Percentiles rank a stretch among this genome's conserved stretches.
Evolutionary conservation across 495 filamentous ascomycete genomes (phyloP).

Genomic region (Penicillium paradoxum): DNA sequence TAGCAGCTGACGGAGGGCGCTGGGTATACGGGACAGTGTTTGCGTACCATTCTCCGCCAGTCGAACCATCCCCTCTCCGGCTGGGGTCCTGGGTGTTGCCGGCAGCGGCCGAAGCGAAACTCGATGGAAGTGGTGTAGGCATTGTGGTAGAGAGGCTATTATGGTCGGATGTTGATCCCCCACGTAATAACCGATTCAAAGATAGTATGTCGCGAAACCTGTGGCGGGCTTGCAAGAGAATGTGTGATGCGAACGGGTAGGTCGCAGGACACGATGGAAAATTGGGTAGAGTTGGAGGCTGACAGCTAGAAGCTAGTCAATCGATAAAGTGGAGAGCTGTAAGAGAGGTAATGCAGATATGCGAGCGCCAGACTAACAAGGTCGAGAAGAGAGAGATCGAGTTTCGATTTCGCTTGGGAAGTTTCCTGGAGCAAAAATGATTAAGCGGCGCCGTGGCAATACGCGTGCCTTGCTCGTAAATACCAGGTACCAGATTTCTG

Average conservation of each 20-base stretch:
- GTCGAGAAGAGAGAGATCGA: slow-evolving; percentile 29
- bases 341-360: slow-evolving; percentile 21
- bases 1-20: not conserved
- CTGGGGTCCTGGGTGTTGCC: slow-evolving; percentile 58
- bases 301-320: slow-evolving; percentile 25
- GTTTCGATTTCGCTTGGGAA: slow-evolving; percentile 29
- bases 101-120: slow-evolving; percentile 78
- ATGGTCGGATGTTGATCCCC: slow-evolving; percentile 17
- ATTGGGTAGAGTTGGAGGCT: slow-evolving; percentile 2
- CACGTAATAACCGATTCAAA: slow-evolving; percentile 19
- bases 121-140: slow-evolving; percentile 73
- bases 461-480: slow-evolving; percentile 4
- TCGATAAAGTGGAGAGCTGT: slow-evolving; percentile 11
- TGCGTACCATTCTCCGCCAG: slow-evolving; percentile 55
- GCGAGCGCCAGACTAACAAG: slow-evolving; percentile 25
- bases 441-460: slow-evolving; percentile 29
- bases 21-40: slow-evolving; percentile 11
- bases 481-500: slow-evolving; percentile 10
- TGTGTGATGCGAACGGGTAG: slow-evolving; percentile 26
- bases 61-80: slow-evolving; percentile 50
- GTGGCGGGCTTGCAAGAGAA: slow-evolving; percentile 16
- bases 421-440: slow-evolving; percentile 29
- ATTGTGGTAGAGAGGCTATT: slow-evolving; percentile 42
- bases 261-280: slow-evolving; percentile 22
- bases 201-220: slow-evolving; percentile 23